A percentile compares a stretch with the other conserved stretches of the same genome.
phyloP scores from a whole-genome alignment of 306 rosid genomes.

The Sindora glabra region DNA sequence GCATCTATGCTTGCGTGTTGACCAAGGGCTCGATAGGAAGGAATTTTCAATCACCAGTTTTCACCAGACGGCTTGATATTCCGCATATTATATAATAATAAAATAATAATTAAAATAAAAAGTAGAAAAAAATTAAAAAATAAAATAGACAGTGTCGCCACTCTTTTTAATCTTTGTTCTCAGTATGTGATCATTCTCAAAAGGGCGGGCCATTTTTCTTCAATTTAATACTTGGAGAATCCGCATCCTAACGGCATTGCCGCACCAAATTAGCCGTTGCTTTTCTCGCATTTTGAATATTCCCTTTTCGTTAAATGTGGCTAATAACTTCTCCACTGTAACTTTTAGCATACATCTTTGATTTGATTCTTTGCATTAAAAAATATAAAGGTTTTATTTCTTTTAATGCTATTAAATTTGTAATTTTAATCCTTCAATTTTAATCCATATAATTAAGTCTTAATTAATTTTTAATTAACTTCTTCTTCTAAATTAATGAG shows the following conservation, averaged over 20 bases:
- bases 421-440: too few species aligned
- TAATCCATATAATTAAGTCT: too few species aligned
- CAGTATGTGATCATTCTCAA: slow-evolving; percentile 26
- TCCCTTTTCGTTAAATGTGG: neutral
- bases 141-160: slow-evolving; percentile 20
- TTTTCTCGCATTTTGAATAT: slow-evolving; percentile 38
- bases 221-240: slow-evolving; percentile 64
- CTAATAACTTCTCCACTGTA: too few species aligned
- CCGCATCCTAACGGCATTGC: slow-evolving; percentile 33
- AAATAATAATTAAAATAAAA: too few species aligned
- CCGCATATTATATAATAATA: slow-evolving; percentile 6
- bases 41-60: slow-evolving; percentile 45
- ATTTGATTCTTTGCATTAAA: too few species aligned
- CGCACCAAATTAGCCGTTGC: slow-evolving; percentile 41
- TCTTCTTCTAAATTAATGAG: too few species aligned
- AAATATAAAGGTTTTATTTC: too few species aligned
- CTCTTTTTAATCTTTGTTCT: slow-evolving; percentile 44
- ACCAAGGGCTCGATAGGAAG: slow-evolving; percentile 44
- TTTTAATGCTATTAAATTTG: too few species aligned
- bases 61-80: slow-evolving; percentile 49
- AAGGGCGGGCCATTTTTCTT: slow-evolving; percentile 25
- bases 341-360: too few species aligned
- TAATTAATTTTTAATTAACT: too few species aligned
- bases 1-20: slow-evolving; percentile 28
- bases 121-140: too few species aligned